A percentile compares a stretch with the other conserved stretches of the same genome.
Evolutionary conservation across 2,329 filamentous ascomycete species (phyloP).

Genomic region (Trichoderma koningiopsis): DNA sequence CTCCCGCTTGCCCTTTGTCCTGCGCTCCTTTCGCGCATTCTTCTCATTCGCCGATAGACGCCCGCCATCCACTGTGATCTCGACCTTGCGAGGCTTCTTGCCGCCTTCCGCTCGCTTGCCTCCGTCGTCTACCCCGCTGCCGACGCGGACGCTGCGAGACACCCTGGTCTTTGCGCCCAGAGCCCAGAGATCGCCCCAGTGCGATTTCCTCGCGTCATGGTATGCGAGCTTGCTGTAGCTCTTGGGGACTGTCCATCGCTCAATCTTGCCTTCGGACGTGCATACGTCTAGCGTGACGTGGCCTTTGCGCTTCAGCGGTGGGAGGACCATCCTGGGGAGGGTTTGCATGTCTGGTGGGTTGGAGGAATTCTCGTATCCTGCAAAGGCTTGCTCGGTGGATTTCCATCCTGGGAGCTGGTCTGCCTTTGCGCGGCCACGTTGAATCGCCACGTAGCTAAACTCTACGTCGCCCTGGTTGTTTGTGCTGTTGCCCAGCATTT

Average conservation of each 20-base stretch:
- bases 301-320: conserved; percentile 82
- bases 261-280: conserved; percentile 79
- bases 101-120: conserved; percentile 47
- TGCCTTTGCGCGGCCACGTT: conserved; percentile 62
- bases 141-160: conserved; percentile 61
- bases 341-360: conserved; percentile 59
- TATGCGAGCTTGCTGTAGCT: conserved; percentile 81
- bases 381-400: conserved; percentile 68
- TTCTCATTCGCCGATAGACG: conserved; percentile 45
- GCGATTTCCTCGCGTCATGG: conserved; percentile 85
- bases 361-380: conserved; percentile 64
- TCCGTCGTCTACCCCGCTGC: conserved; percentile 51
- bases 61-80: conserved; percentile 37
- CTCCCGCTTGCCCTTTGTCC: conserved; percentile 46
- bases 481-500: conserved; percentile 66
- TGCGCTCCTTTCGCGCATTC: conserved; percentile 40
- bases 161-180: conserved; percentile 87
- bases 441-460: conserved; percentile 86
- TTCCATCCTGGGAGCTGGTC: conserved; percentile 50
- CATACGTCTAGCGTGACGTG: conserved; percentile 91
- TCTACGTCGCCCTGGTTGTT: conserved; percentile 87
- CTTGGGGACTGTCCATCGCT: conserved; percentile 90
- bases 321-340: conserved; percentile 76
- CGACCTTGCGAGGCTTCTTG: conserved; percentile 46
- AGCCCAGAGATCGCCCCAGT: conserved; percentile 95